Base-by-base conservation (phyloP, 1,284 basidiomycete genomes). In the Rhizoctonia solani region DNA sequence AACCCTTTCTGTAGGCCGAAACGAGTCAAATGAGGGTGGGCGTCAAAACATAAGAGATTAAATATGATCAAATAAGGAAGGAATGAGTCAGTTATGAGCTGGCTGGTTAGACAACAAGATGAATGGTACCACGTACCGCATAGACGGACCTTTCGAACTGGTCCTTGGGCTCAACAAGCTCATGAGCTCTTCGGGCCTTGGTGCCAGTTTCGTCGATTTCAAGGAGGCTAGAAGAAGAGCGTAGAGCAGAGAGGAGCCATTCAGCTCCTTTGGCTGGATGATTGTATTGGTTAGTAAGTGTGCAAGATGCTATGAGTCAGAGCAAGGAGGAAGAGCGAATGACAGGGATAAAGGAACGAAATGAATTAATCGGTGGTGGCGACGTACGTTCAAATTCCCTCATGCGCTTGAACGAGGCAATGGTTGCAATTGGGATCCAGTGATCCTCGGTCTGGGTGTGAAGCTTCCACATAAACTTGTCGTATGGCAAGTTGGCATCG, bases 1-100 rank as follows among this genome's bases (percentile, higher is more conserved):
- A 97, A 96, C 1, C 93, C 93, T 88, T 98, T 97, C 92, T 94
- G 73, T n/a, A n/a, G n/a, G n/a, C n/a, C n/a, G n/a, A n/a, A n/a
- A n/a, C n/a, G n/a, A n/a, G n/a, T n/a, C n/a, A n/a, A n/a, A n/a
- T n/a, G n/a, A n/a, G n/a, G n/a, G n/a, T n/a, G n/a, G n/a, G n/a
- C n/a, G n/a, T n/a, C n/a, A n/a, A n/a, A n/a, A n/a, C 11, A 58
- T 53, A 34, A 4, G 27, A 37, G 16, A 55, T 56, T 11, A 58
- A 54, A 19, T 11, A 29, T 30, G 13, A 52, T 54, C 53, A 54
- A 41, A 23, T 56, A 50, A 49, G 6, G 16, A 39, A 16, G 37
- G 8, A 39, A 39, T 8, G 37, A 16, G 32, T 44, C 39, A 16
- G n/a, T n/a, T n/a, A n/a, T n/a, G n/a, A n/a, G n/a, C 39, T 39